phyloP scores from a whole-genome alignment of 1,139 yeast species.

The Sugiyamaella japonica region DNA sequence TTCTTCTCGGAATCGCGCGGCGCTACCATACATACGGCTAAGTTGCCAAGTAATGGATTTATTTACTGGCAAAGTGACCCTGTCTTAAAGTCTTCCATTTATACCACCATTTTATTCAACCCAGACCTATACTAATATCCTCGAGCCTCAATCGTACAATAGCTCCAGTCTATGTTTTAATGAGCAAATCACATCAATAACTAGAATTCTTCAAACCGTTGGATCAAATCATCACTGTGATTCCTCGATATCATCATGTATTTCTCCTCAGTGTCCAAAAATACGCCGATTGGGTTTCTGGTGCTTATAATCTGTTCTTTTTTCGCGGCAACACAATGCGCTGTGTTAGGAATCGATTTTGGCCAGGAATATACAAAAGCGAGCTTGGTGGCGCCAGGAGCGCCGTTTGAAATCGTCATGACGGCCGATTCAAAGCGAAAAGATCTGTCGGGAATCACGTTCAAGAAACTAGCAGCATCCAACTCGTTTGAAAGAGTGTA shows the following conservation, averaged over 20 bases:
- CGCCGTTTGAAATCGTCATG: slow-evolving; percentile 81
- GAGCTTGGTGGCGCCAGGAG: slow-evolving; percentile 85
- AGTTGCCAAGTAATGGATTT: neutral
- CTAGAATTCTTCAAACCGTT: neutral
- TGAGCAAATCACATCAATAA: too few relatives aligned
- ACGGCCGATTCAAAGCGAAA: slow-evolving; percentile 92
- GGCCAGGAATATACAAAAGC: slow-evolving; percentile 91
- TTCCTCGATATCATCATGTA: neutral
- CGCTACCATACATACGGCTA: neutral
- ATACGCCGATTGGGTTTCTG: neutral
- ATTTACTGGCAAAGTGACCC: neutral
- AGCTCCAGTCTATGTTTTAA: too few relatives aligned
- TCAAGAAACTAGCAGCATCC: slow-evolving; percentile 45
- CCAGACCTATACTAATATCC: too few relatives aligned
- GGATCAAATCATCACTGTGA: too few relatives aligned
- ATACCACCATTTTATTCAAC: neutral
- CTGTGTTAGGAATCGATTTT: slow-evolving; percentile 83
- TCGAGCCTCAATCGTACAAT: too few relatives aligned
- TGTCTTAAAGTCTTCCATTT: neutral
- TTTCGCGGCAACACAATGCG: slow-evolving; percentile 35
- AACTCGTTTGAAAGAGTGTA: slow-evolving; percentile 66
- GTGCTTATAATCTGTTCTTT: neutral
- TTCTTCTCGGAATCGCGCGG: neutral
- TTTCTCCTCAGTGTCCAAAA: neutral
- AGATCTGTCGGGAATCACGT: slow-evolving; percentile 75